These are phyloP conservation scores for Dovyalis caffra DNA, from an alignment of 345 rosid species.

Conservation along the genomic window DNA sequence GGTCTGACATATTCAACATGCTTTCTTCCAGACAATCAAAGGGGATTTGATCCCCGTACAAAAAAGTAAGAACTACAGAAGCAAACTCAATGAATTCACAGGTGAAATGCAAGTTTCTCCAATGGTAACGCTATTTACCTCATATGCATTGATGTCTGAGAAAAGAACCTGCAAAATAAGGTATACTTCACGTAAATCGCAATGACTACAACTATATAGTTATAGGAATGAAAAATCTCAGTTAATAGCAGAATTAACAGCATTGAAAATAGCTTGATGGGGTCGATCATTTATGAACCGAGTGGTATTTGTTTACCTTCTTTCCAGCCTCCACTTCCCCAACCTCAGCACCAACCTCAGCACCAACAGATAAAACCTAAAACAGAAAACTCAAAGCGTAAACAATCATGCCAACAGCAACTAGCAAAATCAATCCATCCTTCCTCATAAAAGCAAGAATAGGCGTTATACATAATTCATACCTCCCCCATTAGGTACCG, in stretches of 20 bases:
- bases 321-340: conserved; percentile 67
- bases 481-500: conserved; percentile 87
- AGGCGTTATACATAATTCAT: neutral
- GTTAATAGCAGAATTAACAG: neutral
- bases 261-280: neutral
- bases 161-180: conserved; percentile 68
- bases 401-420: neutral
- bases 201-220: neutral
- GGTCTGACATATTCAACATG: neutral
- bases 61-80: neutral
- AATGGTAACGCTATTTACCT: conserved; percentile 40
- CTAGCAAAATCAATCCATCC: no score
- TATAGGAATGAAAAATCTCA: neutral
- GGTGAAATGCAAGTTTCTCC: neutral
- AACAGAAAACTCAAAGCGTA: neutral
- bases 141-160: conserved; percentile 79
- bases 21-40: neutral
- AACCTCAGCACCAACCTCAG: conserved; percentile 60
- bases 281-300: neutral
- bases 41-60: neutral
- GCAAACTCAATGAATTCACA: neutral
- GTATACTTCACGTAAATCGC: neutral
- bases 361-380: conserved; percentile 75
- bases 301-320: conserved; percentile 44
- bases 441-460: neutral